phyloP scores from a whole-genome alignment of 305 asterid species.

The Fraxinus dipetala region DNA sequence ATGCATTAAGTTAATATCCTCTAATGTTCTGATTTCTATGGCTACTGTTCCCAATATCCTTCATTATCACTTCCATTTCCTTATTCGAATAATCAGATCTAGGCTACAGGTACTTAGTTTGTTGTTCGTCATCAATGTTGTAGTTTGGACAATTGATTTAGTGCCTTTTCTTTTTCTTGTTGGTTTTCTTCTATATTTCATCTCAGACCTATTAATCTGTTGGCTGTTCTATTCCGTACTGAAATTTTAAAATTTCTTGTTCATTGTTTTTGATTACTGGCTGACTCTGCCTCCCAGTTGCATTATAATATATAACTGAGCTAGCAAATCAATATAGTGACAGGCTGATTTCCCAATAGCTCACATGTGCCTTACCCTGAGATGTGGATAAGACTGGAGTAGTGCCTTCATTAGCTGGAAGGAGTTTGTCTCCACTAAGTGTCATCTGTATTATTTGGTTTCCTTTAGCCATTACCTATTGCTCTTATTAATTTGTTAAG shows the following conservation, averaged over 20 bases:
- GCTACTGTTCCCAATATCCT: background rate
- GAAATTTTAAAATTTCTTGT: background rate
- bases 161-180: background rate
- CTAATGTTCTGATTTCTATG: conserved; percentile 9
- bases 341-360: background rate
- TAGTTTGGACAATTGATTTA: background rate
- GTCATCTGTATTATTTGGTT: background rate
- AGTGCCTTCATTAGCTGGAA: background rate
- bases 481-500: background rate
- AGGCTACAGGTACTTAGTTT: background rate
- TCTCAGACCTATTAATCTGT: background rate
- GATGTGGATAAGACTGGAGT: background rate
- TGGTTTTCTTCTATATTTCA: background rate
- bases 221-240: background rate
- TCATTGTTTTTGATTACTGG: background rate
- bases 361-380: background rate
- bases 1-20: background rate
- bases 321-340: background rate
- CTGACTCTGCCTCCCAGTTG: background rate
- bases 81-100: background rate
- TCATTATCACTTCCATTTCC: background rate
- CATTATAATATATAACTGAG: background rate
- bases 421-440: background rate
- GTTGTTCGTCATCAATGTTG: background rate
- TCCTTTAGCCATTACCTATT: background rate